phyloP scores from a whole-genome alignment of 2,329 filamentous ascomycete species.

The Aspergillus spinulosporus region DNA sequence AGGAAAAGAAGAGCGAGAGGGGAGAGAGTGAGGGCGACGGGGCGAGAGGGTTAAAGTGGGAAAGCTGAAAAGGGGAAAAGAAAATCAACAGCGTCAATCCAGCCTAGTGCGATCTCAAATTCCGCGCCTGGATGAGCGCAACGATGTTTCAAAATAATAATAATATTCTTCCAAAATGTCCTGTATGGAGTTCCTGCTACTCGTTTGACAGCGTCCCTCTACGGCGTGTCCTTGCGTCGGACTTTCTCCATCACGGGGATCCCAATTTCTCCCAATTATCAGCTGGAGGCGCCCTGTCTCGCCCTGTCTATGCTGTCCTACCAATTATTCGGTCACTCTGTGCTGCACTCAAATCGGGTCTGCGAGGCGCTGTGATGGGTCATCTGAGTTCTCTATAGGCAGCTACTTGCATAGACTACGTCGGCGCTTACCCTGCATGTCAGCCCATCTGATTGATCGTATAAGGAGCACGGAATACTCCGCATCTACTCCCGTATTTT shows the following conservation, averaged over 20 bases:
- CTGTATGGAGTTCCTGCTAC: background rate
- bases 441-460: slow-evolving; percentile 5
- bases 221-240: slow-evolving; percentile 7
- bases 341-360: slow-evolving; percentile 1
- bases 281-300: slow-evolving; percentile 1
- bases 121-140: slow-evolving; percentile 5
- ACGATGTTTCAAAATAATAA: slow-evolving; percentile 15
- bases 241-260: slow-evolving; percentile 7
- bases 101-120: slow-evolving; percentile 16
- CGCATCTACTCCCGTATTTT: too few relatives aligned
- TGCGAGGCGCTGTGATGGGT: slow-evolving; percentile 12
- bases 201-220: slow-evolving; percentile 9
- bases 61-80: slow-evolving; percentile 16
- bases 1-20: slow-evolving; percentile 19
- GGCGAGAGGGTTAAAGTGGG: slow-evolving; percentile 19
- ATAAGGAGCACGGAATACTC: background rate
- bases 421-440: slow-evolving; percentile 7
- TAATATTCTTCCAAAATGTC: slow-evolving; percentile 5
- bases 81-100: slow-evolving; percentile 1
- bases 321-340: slow-evolving; percentile 2
- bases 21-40: slow-evolving; percentile 11
- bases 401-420: background rate
- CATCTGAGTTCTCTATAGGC: background rate
- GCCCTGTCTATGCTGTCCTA: background rate
- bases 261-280: slow-evolving; percentile 11